Evolutionary conservation across 148 eudicot species (phyloP).

Genomic region (Vaccinium corymbosum): DNA sequence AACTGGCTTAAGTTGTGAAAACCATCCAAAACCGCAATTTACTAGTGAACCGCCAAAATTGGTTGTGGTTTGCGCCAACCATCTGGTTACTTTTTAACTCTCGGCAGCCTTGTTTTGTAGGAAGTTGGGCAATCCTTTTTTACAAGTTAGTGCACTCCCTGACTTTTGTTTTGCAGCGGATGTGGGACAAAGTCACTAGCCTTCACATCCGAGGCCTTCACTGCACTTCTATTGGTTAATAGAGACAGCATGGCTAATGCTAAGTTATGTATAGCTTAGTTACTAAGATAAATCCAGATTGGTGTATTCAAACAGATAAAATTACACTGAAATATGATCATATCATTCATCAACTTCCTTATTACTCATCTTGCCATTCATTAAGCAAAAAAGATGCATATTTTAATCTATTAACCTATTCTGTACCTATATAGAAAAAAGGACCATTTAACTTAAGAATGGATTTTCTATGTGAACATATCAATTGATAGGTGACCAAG

Average conservation of each 20-base stretch:
- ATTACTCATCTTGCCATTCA: neutral
- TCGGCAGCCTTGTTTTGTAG: neutral
- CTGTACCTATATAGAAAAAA: neutral
- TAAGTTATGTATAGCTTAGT: neutral
- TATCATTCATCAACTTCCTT: neutral
- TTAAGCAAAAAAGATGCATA: neutral
- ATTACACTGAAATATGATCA: neutral
- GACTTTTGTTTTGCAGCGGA: neutral
- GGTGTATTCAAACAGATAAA: neutral
- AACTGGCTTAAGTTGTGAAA: neutral
- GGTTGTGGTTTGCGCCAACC: neutral
- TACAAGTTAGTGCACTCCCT: neutral
- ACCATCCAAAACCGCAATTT: neutral
- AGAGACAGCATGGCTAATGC: neutral
- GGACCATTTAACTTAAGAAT: neutral
- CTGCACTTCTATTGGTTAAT: neutral
- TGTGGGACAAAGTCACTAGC: neutral
- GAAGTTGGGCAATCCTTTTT: neutral
- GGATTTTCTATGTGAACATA: neutral
- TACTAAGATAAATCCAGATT: neutral
- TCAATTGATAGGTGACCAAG: neutral
- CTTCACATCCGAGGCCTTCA: neutral
- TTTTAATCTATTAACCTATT: neutral
- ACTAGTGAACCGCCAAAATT: neutral
- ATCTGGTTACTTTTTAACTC: neutral